Conservation (phyloP, 2,329 filamentous ascomycete genomes). For the Ophiostoma tasmaniense region DNA sequence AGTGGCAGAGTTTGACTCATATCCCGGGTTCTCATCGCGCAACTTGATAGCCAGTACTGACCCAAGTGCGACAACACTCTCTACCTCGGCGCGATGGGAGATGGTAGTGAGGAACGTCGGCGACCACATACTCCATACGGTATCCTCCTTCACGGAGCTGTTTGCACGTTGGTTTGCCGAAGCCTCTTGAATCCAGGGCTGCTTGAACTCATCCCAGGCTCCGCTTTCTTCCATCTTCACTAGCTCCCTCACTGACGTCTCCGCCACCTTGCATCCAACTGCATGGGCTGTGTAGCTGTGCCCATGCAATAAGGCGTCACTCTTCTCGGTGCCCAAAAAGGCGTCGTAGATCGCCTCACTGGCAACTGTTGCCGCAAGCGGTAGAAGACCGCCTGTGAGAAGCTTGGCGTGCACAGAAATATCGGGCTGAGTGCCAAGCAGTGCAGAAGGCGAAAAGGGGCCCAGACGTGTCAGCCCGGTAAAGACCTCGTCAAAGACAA, state of each 20-base stretch:
- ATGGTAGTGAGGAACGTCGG: constrained; percentile 48
- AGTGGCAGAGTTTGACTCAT: neutral
- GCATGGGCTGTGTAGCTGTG: constrained; percentile 84
- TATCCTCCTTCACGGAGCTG: neutral
- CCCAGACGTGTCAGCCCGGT: constrained; percentile 78
- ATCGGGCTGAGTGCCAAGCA: constrained; percentile 61
- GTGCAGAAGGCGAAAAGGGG: constrained; percentile 58
- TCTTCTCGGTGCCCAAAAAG: constrained; percentile 65
- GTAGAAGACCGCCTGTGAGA: constrained; percentile 70
- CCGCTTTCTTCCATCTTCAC: constrained; percentile 46
- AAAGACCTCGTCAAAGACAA: constrained; percentile 83
- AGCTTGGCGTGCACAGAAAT: constrained; percentile 78
- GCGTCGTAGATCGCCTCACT: constrained; percentile 64
- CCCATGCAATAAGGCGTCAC: constrained; percentile 70
- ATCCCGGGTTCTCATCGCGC: neutral
- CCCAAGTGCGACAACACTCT: constrained; percentile 64
- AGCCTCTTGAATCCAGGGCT: constrained; percentile 17
- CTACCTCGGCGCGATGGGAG: constrained; percentile 47
- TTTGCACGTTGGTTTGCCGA: neutral
- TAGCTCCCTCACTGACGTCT: constrained; percentile 56
- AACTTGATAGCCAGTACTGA: constrained; percentile 51
- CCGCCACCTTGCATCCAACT: constrained; percentile 69
- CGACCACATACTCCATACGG: constrained; percentile 43
- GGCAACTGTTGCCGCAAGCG: constrained; percentile 67
- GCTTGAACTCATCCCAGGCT: constrained; percentile 48